phyloP scores from a whole-genome alignment of 768 basidiomycete genomes.

The Russula lepida region DNA sequence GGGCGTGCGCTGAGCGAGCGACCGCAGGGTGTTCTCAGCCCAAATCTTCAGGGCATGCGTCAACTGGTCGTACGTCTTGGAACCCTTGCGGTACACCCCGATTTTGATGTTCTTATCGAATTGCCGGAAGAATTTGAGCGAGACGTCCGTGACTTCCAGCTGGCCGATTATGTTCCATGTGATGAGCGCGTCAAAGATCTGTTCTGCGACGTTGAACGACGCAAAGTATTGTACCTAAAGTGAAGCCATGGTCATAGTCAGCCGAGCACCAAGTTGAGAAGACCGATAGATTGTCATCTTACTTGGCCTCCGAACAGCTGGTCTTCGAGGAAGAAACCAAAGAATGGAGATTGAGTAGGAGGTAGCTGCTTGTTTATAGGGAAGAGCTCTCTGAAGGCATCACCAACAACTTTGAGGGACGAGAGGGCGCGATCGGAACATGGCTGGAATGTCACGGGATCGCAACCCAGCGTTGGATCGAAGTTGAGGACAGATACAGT shows the following conservation, averaged over 20 bases:
- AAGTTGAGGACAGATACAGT: conserved; percentile 28
- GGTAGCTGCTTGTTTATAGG: conserved; percentile 22
- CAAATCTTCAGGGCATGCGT: not conserved
- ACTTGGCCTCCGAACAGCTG: conserved; percentile 9
- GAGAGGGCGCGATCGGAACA: conserved; percentile 29
- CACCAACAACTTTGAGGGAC: conserved; percentile 22
- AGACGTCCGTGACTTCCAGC: conserved; percentile 24
- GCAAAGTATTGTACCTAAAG: conserved; percentile 26
- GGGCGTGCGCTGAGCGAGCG: too few species aligned
- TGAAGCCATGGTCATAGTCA: not conserved
- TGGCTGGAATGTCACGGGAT: conserved; percentile 22
- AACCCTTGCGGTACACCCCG: not conserved
- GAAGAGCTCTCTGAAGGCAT: conserved; percentile 25
- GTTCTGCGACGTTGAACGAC: conserved; percentile 26
- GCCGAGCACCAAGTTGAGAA: not conserved
- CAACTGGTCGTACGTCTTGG: not conserved
- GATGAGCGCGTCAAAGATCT: conserved; percentile 25
- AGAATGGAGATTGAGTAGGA: not conserved
- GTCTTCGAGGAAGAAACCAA: conserved; percentile 13
- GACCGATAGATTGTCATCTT: not conserved
- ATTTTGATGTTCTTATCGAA: not conserved
- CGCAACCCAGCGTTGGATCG: conserved; percentile 24
- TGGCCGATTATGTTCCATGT: conserved; percentile 23
- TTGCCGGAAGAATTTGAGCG: conserved; percentile 24
- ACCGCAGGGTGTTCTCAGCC: not conserved